A percentile compares a stretch with the other conserved stretches of the same genome.
phyloP scores from a whole-genome alignment of 495 filamentous ascomycete genomes.

The Penicillium silybi region DNA sequence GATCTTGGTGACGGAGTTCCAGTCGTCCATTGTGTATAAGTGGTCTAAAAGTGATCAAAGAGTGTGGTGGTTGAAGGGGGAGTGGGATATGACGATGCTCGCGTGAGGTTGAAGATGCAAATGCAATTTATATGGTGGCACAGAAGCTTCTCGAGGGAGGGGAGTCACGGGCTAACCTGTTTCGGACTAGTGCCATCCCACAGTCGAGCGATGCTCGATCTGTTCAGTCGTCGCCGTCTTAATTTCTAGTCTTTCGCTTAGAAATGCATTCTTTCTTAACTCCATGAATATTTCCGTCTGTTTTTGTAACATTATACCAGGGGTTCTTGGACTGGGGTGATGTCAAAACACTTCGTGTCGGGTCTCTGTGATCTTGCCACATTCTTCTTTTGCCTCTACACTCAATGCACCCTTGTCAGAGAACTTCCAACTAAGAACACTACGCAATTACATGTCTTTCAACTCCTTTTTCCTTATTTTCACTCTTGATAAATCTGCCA shows the following conservation, averaged over 20 bases:
- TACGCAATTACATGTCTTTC: not conserved
- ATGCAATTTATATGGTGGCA: constrained; percentile 42
- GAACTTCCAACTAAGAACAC: not conserved
- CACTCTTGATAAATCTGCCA: not conserved
- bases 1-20: constrained; percentile 91
- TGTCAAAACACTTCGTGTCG: not conserved
- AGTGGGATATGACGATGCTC: constrained; percentile 18
- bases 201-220: not conserved
- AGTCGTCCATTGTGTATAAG: constrained; percentile 54
- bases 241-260: not conserved
- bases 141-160: constrained; percentile 45
- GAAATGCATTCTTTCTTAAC: not conserved
- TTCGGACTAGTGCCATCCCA: constrained; percentile 12
- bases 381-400: not conserved
- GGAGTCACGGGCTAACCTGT: constrained; percentile 27
- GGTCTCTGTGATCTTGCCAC: not conserved
- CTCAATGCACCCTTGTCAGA: not conserved
- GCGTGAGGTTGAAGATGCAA: constrained; percentile 35
- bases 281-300: not conserved
- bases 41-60: constrained; percentile 1
- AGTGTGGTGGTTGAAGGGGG: constrained; percentile 4
- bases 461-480: not conserved
- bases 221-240: not conserved
- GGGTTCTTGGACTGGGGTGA: not conserved
- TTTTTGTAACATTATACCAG: not conserved